These are phyloP conservation scores for Boletus bicolor DNA, from an alignment of 768 basidiomycete genomes.

Conservation along the genomic window DNA sequence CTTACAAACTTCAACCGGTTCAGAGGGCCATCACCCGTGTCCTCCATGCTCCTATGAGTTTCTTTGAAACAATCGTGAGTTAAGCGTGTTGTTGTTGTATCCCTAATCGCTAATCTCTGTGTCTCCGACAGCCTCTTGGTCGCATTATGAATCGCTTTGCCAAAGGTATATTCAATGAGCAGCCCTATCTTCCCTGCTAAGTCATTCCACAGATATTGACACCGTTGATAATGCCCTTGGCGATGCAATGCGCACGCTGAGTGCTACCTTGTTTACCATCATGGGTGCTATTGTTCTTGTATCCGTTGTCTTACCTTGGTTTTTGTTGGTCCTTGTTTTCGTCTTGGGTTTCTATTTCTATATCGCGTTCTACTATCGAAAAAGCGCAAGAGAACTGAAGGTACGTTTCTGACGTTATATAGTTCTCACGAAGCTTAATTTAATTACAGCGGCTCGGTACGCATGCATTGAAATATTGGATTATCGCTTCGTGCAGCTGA, in stretches of 20 bases:
- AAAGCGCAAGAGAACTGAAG: constrained; percentile 86
- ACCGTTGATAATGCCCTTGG: constrained; percentile 75
- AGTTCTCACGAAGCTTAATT: not conserved
- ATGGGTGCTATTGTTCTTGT: constrained; percentile 77
- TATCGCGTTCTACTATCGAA: constrained; percentile 78
- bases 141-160: constrained; percentile 90
- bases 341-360: constrained; percentile 62
- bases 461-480: not conserved
- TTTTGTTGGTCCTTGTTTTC: constrained; percentile 68
- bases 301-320: constrained; percentile 77
- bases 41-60: constrained; percentile 84
- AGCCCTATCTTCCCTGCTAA: not conserved
- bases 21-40: constrained; percentile 64
- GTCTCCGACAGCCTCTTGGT: constrained; percentile 58
- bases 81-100: not conserved
- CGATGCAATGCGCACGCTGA: constrained; percentile 75
- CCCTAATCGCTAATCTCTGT: not conserved
- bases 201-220: constrained; percentile 52
- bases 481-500: not conserved
- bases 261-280: constrained; percentile 59
- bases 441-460: constrained; percentile 51
- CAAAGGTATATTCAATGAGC: constrained; percentile 46
- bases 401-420: constrained; percentile 30
- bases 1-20: not conserved
- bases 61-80: constrained; percentile 80